Evolutionary conservation across 2,329 filamentous ascomycete genomes (phyloP), one percentile per base, ranked within the genome.

Genomic region (Fusarium sp.): DNA sequence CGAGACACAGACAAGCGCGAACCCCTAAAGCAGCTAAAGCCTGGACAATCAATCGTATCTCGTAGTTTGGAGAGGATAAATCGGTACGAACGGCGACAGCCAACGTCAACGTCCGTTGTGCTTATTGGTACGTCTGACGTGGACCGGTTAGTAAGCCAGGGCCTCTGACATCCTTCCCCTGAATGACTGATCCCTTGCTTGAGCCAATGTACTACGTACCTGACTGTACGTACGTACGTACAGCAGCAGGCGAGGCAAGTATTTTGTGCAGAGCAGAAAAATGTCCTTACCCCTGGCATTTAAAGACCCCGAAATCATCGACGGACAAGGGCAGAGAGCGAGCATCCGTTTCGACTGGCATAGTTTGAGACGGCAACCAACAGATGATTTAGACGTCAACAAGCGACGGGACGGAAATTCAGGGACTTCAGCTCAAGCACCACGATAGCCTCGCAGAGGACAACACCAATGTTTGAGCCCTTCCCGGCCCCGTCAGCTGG

Each of bases 41-140:
- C 47, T 43, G 67, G 71, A 40, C 63, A 65, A 69, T 74, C 71
- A 67, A 71, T 74, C 71, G 69, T 73, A 65, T 69, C 61, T 61
- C 49, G 57, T 50, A 36, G 65, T 21, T 31, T 31, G 28, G 28
- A 31, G 36, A 34, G 9, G 52, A 31, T 42, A 57, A 57, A 58
- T 58, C 50, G 54, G 66, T 45, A 62, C 59, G 39, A 47, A 58
- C 43, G 45, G 46, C 38, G 38, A 13, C 21, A 34, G 24, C 62
- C 55, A 53, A 64, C 51, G 64, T 58, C 61, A 73, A 69, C 58
- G 52, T 53, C 61, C 57, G 58, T 47, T 36, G 43, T 54, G 51
- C 50, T 47, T 38, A 63, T 62, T 69, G 67, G 53, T 34, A 56
- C 34, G 39, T 70, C 61, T 51, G 60, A 17, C 42, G 46, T 47